phyloP scores from a whole-genome alignment of 306 rosid species.

The Notholithocarpus densiflorus region DNA sequence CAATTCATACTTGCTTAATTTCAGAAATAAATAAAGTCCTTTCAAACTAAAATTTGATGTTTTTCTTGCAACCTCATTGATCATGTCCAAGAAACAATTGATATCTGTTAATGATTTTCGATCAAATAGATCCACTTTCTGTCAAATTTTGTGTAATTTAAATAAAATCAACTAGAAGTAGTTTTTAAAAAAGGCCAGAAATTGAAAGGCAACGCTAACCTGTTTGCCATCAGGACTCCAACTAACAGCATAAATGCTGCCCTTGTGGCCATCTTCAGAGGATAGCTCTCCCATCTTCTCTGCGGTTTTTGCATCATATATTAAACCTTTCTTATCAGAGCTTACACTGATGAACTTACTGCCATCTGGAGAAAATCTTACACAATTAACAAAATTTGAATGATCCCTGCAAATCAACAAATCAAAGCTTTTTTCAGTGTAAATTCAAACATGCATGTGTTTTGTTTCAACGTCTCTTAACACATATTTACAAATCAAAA shows the following conservation, averaged over 20 bases:
- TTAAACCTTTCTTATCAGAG: constrained; percentile 85
- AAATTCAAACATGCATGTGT: no score
- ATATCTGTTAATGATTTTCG: no score
- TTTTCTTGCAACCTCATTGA: no score
- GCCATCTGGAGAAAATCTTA: constrained; percentile 93
- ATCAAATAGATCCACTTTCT: no score
- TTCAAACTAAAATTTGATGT: no score
- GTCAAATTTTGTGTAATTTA: no score
- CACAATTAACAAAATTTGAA: constrained; percentile 91
- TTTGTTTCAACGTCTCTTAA: no score
- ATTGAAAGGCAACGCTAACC: constrained; percentile 34
- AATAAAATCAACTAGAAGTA: background rate
- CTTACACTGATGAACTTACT: constrained; percentile 76
- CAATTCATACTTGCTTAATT: no score
- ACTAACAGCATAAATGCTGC: constrained; percentile 92
- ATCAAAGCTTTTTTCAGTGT: constrained; percentile 11
- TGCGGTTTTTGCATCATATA: constrained; percentile 78
- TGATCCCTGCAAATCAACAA: constrained; percentile 73
- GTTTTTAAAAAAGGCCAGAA: background rate
- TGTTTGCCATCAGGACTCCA: constrained; percentile 97
- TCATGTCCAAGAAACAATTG: no score
- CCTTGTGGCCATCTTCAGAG: constrained; percentile 84
- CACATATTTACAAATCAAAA: no score
- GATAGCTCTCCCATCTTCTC: constrained; percentile 89
- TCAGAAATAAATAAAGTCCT: no score